Percentiles rank a stretch among this genome's conserved stretches.
Evolutionary conservation across 345 rosid species (phyloP).

Genomic region (Ricinus communis): DNA sequence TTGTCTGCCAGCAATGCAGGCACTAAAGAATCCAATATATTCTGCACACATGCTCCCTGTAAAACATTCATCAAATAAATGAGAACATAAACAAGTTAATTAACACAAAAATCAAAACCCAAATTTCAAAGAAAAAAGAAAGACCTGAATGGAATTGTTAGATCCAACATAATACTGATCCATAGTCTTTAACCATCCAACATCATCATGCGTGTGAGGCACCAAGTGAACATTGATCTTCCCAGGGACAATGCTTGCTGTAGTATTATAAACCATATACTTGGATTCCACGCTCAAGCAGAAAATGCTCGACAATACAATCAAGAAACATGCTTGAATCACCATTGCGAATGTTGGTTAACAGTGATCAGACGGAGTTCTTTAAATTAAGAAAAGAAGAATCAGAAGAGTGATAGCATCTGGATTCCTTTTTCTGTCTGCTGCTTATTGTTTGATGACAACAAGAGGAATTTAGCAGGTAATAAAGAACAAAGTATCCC

Average conservation of each 20-base stretch:
- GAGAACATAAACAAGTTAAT: neutral
- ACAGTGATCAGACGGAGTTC: neutral
- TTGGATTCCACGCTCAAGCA: constrained; percentile 34
- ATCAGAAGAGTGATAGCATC: neutral
- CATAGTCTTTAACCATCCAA: constrained; percentile 60
- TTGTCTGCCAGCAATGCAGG: constrained; percentile 51
- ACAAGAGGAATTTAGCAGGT: neutral
- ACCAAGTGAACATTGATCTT: constrained; percentile 62
- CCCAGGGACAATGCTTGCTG: constrained; percentile 39
- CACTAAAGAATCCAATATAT: constrained; percentile 50
- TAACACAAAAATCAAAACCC: neutral
- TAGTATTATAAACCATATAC: constrained; percentile 44
- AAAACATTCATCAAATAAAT: constrained; percentile 1
- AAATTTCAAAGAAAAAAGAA: neutral
- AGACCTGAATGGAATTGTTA: constrained; percentile 58
- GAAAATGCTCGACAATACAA: constrained; percentile 14
- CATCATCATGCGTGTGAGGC: constrained; percentile 57
- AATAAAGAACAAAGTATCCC: neutral
- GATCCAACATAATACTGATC: constrained; percentile 64
- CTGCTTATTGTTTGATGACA: constrained; percentile 3
- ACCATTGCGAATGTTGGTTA: constrained; percentile 25
- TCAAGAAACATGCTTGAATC: constrained; percentile 21
- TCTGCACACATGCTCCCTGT: constrained; percentile 57
- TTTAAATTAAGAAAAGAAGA: neutral
- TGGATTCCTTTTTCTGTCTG: constrained; percentile 2